A percentile compares a stretch with the other conserved stretches of the same genome.
These are phyloP conservation scores for Pseudogymnoascus sp. DNA, from an alignment of 2,329 filamentous ascomycete genomes.

Conservation along the genomic window DNA sequence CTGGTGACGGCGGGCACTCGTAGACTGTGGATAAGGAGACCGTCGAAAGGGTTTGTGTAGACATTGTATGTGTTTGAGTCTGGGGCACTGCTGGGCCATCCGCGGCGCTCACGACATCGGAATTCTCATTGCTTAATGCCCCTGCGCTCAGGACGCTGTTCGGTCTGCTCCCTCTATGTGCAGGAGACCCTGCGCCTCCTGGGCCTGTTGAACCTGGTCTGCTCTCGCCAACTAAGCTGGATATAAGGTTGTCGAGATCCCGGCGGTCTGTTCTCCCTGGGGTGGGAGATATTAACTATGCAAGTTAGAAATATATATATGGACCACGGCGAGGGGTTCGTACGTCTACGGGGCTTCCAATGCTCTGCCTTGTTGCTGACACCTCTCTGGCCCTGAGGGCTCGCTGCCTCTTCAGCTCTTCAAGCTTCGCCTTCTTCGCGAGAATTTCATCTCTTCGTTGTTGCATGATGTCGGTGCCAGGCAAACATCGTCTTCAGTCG, in stretches of 20 bases:
- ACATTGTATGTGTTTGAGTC: conserved; percentile 34
- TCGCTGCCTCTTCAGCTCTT: conserved; percentile 87
- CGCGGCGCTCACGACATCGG: conserved; percentile 46
- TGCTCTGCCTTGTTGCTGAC: conserved; percentile 58
- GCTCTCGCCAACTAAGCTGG: conserved; percentile 71
- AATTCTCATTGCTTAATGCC: conserved; percentile 69
- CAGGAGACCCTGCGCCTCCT: conserved; percentile 56
- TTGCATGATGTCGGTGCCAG: conserved; percentile 43
- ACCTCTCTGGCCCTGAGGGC: conserved; percentile 75
- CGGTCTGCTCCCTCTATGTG: conserved; percentile 63
- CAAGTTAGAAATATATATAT: background rate
- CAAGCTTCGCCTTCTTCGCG: conserved; percentile 93
- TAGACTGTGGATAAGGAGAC: conserved; percentile 68
- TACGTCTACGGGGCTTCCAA: conserved; percentile 66
- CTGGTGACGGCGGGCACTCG: conserved; percentile 68
- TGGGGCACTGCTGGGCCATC: conserved; percentile 32
- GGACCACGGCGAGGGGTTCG: conserved; percentile 22
- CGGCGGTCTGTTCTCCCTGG: conserved; percentile 63
- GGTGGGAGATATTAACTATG: conserved; percentile 58
- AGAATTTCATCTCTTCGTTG: conserved; percentile 89
- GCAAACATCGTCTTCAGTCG: conserved; percentile 7
- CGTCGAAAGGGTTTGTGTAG: conserved; percentile 61
- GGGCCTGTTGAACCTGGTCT: conserved; percentile 61
- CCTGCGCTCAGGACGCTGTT: conserved; percentile 79
- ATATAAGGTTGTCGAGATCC: conserved; percentile 80